Percentiles rank a stretch among this genome's conserved stretches.
phyloP scores from a whole-genome alignment of 495 filamentous ascomycete genomes.

The Clavariopsis aquatica region DNA sequence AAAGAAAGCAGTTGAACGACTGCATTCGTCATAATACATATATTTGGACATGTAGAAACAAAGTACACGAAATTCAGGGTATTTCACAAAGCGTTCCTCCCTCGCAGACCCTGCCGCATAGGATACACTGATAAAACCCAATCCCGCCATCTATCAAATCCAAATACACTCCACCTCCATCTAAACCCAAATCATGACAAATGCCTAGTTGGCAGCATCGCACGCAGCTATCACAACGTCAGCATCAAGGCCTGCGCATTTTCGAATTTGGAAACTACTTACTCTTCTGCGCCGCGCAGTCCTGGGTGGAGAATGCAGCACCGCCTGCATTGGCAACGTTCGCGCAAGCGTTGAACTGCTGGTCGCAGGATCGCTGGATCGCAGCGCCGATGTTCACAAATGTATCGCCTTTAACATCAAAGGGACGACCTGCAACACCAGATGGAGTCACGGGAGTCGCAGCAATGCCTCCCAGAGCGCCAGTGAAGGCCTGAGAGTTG shows the following conservation, averaged over 20 bases:
- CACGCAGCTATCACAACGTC: neutral
- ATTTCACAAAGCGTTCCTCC: neutral
- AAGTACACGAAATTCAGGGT: neutral
- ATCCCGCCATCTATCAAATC: neutral
- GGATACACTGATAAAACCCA: neutral
- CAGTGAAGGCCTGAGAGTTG: conserved; percentile 30
- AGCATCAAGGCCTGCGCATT: neutral
- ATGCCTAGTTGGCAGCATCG: neutral
- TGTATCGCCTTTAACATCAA: conserved; percentile 32
- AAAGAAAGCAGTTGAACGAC: neutral
- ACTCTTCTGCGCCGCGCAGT: conserved; percentile 33
- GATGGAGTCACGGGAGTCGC: conserved; percentile 30
- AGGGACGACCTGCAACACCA: conserved; percentile 25
- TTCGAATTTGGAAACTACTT: neutral
- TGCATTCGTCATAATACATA: neutral
- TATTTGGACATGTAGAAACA: neutral
- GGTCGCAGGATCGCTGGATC: conserved; percentile 34
- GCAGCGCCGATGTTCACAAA: conserved; percentile 37
- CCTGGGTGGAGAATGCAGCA: conserved; percentile 15
- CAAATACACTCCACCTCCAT: neutral
- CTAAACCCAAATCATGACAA: neutral
- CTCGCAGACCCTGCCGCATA: neutral
- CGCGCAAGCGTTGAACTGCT: conserved; percentile 37
- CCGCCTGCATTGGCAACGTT: conserved; percentile 33
- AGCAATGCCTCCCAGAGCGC: conserved; percentile 27